Conservation (phyloP, 129 eudicot species). For the Centaurea solstitialis region DNA sequence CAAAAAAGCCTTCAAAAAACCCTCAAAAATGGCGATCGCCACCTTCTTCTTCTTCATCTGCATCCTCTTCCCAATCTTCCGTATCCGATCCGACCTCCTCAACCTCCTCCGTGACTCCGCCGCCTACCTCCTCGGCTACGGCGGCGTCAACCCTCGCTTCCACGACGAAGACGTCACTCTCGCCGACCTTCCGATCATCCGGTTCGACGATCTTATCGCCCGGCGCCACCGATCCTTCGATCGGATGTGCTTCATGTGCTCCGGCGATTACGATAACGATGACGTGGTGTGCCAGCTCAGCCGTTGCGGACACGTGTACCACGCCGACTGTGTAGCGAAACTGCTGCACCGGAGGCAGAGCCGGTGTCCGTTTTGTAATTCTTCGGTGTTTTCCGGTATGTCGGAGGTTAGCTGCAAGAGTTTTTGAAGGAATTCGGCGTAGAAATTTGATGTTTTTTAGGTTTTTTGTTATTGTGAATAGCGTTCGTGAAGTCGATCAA, state of each 20-base stretch:
- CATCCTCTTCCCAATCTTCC: slow-evolving; percentile 3
- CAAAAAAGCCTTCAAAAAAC: background rate
- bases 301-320: slow-evolving; percentile 21
- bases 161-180: slow-evolving; percentile 5
- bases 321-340: slow-evolving; percentile 25
- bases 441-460: background rate
- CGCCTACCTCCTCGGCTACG: background rate
- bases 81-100: slow-evolving; percentile 20
- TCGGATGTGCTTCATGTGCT: slow-evolving; percentile 22
- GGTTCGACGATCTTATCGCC: slow-evolving; percentile 12
- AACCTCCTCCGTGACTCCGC: background rate
- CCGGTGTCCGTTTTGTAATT: slow-evolving; percentile 17
- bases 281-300: slow-evolving; percentile 26
- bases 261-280: slow-evolving; percentile 12
- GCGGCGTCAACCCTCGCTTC: slow-evolving; percentile 17
- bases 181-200: slow-evolving; percentile 21
- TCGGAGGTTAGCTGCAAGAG: background rate
- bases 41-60: slow-evolving; percentile 22
- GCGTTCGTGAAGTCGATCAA: background rate
- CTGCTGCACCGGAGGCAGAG: slow-evolving; percentile 19
- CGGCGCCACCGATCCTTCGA: slow-evolving; percentile 16
- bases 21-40: slow-evolving; percentile 2
- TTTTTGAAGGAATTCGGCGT: background rate
- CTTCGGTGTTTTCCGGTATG: slow-evolving; percentile 17
- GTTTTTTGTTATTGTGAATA: background rate